Evolutionary conservation across 2,329 filamentous ascomycete species (phyloP).

Genomic region (Periconia macrospinosa): DNA sequence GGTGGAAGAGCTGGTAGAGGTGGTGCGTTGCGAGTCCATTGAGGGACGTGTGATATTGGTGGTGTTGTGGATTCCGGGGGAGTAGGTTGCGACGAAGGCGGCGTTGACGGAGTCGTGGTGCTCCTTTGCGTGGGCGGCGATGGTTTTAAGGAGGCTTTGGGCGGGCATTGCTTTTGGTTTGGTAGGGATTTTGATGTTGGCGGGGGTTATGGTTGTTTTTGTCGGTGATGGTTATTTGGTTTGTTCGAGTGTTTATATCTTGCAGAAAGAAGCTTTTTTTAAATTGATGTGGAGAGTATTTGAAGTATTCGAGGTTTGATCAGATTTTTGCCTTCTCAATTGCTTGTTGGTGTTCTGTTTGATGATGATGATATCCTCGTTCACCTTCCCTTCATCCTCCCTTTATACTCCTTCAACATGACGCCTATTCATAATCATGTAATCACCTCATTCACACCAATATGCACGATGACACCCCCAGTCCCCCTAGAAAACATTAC

Average conservation of each 20-base stretch:
- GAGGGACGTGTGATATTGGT: conserved; percentile 11
- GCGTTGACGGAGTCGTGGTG: conserved; percentile 35
- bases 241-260: neutral
- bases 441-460: no score
- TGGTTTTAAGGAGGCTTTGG: neutral
- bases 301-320: neutral
- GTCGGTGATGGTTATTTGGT: no score
- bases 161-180: neutral
- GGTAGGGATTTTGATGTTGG: neutral
- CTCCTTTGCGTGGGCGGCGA: conserved; percentile 29
- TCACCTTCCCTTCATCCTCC: no score
- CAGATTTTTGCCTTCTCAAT: neutral
- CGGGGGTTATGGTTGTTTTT: neutral
- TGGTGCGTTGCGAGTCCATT: conserved; percentile 14
- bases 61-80: conserved; percentile 8
- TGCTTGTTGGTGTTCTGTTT: no score
- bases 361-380: no score
- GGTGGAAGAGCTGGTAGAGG: conserved; percentile 10
- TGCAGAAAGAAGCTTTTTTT: no score
- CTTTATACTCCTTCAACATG: no score
- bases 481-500: no score
- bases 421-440: no score
- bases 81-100: conserved; percentile 29
- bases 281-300: no score
- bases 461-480: no score